Evolutionary conservation across 495 filamentous ascomycete species (phyloP), one percentile per base, ranked within the genome.

Genomic region (Poronia punctata): DNA sequence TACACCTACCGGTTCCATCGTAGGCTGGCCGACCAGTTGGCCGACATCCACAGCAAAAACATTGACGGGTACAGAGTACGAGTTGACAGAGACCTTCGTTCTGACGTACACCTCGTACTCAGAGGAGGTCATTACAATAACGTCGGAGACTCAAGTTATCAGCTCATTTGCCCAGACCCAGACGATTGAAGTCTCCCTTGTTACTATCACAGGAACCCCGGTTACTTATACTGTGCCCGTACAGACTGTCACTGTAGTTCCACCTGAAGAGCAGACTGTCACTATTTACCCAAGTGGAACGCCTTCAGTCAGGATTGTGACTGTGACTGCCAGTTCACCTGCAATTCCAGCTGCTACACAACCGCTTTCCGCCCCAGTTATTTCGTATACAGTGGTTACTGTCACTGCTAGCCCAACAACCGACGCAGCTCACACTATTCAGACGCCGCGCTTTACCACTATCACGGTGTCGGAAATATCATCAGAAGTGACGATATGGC

Each of bases 401-500:
- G 42, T 45, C 34, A 45, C 42, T 11, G 42, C 33, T 21, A 26
- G 23, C 17, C 20, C 19, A 35, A 35, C 26, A 3, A 20, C 23
- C 9, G 8, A 15, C 14, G 11, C 23, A 28, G 37, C 3, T 22
- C 34, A 24, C 0, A 16, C 21, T 14, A 38, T 24, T 7, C 1
- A 11, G 11, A 31, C 41, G 27, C 35, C 35, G 19, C 35, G 35
- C 26, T 45, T 45, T 8, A 18, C 35, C 19, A 45, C 42, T 12
- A 38, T 45, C 21, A 45, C 42, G 11, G 42, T 45, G 7, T 45
- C 42, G 7, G 42, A 45, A 25, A 22, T 45, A 10, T 38, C 42
- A 6, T 45, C 42, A 11, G 42, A 45, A 25, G 27, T 45, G 12
- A 45, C 42, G 9, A 16, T 45, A 20, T 45, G 42, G 42, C 42